phyloP scores from a whole-genome alignment of 2,329 filamentous ascomycete species.

The Sclerotinia borealis region DNA sequence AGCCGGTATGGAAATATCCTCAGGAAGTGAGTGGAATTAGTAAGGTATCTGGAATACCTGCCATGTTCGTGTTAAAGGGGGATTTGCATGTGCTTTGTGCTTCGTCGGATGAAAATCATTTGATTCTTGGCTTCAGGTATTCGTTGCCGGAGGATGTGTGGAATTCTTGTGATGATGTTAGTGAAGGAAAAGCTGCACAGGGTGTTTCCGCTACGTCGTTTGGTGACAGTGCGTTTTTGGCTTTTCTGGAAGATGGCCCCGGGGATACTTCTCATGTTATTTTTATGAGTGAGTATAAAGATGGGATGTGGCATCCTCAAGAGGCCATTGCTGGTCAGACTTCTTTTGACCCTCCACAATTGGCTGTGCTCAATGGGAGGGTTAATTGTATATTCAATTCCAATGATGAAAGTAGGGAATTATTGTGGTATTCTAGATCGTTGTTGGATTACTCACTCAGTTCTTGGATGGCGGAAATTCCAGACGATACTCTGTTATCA shows the following conservation, averaged over 20 bases:
- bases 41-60: slow-evolving; percentile 28
- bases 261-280: slow-evolving; percentile 21
- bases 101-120: slow-evolving; percentile 22
- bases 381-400: slow-evolving; percentile 34
- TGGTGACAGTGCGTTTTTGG: slow-evolving; percentile 32
- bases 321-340: slow-evolving; percentile 21
- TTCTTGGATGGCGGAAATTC: slow-evolving; percentile 58
- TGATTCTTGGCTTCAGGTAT: slow-evolving; percentile 32
- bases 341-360: slow-evolving; percentile 22
- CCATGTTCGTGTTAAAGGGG: slow-evolving; percentile 32
- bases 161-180: slow-evolving; percentile 32
- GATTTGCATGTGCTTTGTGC: slow-evolving; percentile 33
- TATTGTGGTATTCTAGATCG: slow-evolving; percentile 35
- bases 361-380: slow-evolving; percentile 29
- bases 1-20: slow-evolving; percentile 19
- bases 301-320: slow-evolving; percentile 22
- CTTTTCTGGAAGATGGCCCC: slow-evolving; percentile 25
- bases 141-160: slow-evolving; percentile 29
- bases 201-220: slow-evolving; percentile 34
- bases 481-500: slow-evolving; percentile 52
- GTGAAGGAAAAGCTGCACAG: slow-evolving; percentile 31
- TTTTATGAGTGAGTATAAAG: slow-evolving; percentile 22
- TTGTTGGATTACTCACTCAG: slow-evolving; percentile 36
- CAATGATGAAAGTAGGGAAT: slow-evolving; percentile 28
- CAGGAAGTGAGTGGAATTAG: slow-evolving; percentile 28